A percentile compares a stretch with the other conserved stretches of the same genome.
Conservation (phyloP, 345 rosid genomes). For the Ricinus communis region DNA sequence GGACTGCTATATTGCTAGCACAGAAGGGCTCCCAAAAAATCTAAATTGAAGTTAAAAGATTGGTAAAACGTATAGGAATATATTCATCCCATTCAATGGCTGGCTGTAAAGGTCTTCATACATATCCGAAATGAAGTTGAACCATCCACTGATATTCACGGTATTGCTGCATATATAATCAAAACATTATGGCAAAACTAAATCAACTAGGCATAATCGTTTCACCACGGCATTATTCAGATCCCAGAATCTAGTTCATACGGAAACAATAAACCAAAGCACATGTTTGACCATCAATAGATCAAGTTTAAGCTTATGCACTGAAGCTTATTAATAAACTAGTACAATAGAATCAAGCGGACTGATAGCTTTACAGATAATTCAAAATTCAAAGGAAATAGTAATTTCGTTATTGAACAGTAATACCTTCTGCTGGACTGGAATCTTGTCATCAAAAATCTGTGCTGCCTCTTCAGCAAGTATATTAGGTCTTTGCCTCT, state of each 20-base stretch:
- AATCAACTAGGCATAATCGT: neutral
- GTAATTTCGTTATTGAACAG: neutral
- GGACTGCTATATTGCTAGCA: neutral
- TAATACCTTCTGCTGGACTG: constrained; percentile 73
- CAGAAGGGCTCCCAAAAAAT: neutral
- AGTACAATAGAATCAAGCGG: neutral
- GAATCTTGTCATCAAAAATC: constrained; percentile 67
- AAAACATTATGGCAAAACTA: neutral
- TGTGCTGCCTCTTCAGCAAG: constrained; percentile 78
- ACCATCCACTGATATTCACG: neutral
- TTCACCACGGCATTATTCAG: neutral
- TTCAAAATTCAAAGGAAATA: constrained; percentile 2
- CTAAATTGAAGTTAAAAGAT: neutral
- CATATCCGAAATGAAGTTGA: neutral
- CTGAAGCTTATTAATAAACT: neutral
- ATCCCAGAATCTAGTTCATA: neutral
- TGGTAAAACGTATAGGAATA: neutral
- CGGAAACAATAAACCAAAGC: neutral
- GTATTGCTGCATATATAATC: neutral
- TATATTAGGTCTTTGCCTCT: constrained; percentile 55
- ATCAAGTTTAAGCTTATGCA: neutral
- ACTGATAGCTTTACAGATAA: neutral
- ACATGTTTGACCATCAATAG: neutral
- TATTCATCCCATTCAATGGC: neutral
- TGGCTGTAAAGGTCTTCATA: neutral